These are phyloP conservation scores for Aspergillus sergii DNA, from an alignment of 2,329 filamentous ascomycete genomes.

Conservation along the genomic window DNA sequence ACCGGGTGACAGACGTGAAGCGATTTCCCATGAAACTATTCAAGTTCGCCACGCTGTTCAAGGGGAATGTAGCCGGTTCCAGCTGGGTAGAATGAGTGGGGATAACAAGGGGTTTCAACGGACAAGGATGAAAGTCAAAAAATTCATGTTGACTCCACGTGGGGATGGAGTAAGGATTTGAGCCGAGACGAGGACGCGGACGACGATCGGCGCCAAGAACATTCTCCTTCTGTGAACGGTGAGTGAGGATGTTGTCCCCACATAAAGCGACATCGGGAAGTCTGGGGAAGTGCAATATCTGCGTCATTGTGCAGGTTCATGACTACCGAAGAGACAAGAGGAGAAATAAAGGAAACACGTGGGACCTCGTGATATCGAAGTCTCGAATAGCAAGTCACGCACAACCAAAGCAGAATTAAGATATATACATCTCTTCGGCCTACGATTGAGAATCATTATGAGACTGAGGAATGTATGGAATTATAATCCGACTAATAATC, in stretches of 20 bases:
- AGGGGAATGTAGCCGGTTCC: neutral
- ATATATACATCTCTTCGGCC: too few species aligned
- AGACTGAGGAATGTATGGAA: too few species aligned
- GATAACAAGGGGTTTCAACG: neutral
- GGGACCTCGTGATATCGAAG: neutral
- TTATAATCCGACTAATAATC: neutral
- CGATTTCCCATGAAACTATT: neutral
- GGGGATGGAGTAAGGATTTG: neutral
- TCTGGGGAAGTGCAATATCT: slow-evolving; percentile 1
- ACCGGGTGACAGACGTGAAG: neutral
- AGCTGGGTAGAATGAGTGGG: neutral
- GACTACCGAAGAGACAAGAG: neutral
- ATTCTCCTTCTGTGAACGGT: slow-evolving; percentile 1
- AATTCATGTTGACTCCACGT: neutral
- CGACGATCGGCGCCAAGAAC: neutral
- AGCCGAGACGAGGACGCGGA: neutral
- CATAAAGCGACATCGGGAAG: neutral
- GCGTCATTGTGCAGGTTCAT: neutral
- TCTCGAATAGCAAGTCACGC: neutral
- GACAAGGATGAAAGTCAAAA: neutral
- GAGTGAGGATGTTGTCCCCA: neutral
- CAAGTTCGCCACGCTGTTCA: neutral
- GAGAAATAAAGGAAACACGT: neutral
- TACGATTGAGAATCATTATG: too few species aligned
- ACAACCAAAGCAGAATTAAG: too few species aligned